These are phyloP conservation scores for Annona cherimola DNA, from an alignment of 164 flowering plant genomes.

Conservation along the genomic window DNA sequence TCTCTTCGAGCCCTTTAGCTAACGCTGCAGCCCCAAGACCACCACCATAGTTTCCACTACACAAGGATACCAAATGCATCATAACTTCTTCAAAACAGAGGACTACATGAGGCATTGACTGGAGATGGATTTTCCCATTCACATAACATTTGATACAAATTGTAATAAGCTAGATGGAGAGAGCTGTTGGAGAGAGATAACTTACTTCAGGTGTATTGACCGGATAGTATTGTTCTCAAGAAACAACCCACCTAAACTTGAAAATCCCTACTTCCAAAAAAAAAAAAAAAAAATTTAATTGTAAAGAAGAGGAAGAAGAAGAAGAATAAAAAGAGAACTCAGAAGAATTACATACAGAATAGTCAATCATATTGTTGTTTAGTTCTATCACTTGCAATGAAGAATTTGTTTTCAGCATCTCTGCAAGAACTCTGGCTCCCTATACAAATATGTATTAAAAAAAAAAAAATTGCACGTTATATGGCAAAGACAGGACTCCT, in stretches of 20 bases:
- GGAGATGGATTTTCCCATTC: background rate
- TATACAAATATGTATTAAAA: slow-evolving; percentile 21
- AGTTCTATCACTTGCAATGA: slow-evolving; percentile 71
- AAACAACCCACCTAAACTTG: slow-evolving; percentile 84
- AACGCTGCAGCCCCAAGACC: slow-evolving; percentile 87
- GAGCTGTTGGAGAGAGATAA: slow-evolving; percentile 5
- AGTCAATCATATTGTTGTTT: slow-evolving; percentile 86
- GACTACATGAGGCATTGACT: background rate
- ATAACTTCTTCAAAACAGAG: slow-evolving; percentile 1
- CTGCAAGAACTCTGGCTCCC: slow-evolving; percentile 94
- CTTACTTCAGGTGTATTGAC: slow-evolving; percentile 77
- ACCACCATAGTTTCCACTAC: slow-evolving; percentile 97
- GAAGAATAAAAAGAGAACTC: background rate
- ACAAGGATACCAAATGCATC: slow-evolving; percentile 9
- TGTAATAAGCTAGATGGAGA: background rate
- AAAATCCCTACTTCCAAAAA: slow-evolving; percentile 78
- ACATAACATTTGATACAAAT: background rate
- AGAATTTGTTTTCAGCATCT: slow-evolving; percentile 83
- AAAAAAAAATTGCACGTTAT: background rate
- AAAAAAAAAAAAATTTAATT: slow-evolving; percentile 12
- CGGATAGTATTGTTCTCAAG: slow-evolving; percentile 69
- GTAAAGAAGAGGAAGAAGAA: background rate
- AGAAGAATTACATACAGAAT: slow-evolving; percentile 61
- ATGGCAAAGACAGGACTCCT: background rate
- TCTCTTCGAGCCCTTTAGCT: slow-evolving; percentile 84